Evolutionary conservation across 163 green algal species (phyloP).

Genomic region (Volvox carteri): DNA sequence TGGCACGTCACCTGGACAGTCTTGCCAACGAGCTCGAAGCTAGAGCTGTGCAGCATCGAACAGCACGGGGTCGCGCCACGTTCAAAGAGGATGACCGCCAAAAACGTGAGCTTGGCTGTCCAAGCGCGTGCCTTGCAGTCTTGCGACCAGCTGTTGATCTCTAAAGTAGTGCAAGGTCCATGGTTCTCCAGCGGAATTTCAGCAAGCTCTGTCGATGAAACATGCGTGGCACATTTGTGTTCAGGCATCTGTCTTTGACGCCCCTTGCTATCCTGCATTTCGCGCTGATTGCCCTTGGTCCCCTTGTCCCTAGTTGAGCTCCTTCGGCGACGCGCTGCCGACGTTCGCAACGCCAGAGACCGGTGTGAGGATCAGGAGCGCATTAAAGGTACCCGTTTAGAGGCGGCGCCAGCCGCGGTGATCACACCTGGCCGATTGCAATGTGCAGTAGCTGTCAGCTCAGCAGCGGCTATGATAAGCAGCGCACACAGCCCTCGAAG

Average conservation of each 20-base stretch:
- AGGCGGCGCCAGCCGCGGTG: neutral
- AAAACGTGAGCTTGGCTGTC: slow-evolving; percentile 1
- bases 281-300: too few species aligned
- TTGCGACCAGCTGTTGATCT: too few species aligned
- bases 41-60: slow-evolving; percentile 8
- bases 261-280: too few species aligned
- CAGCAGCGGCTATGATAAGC: neutral
- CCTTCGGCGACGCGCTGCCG: slow-evolving; percentile 2
- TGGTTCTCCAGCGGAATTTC: too few species aligned
- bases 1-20: neutral
- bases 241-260: too few species aligned
- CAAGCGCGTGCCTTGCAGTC: too few species aligned
- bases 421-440: neutral
- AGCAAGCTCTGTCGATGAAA: too few species aligned
- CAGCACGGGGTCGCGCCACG: slow-evolving; percentile 15
- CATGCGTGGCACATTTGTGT: too few species aligned
- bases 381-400: neutral
- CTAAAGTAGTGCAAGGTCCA: too few species aligned
- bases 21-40: neutral
- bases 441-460: neutral
- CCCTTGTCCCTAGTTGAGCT: slow-evolving; percentile 42
- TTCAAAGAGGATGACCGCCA: slow-evolving; percentile 46
- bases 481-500: neutral
- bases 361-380: neutral
- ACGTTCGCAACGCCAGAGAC: neutral